Evolutionary conservation across 495 filamentous ascomycete genomes (phyloP).

Genomic region (Amphirosellinia nigrospora): DNA sequence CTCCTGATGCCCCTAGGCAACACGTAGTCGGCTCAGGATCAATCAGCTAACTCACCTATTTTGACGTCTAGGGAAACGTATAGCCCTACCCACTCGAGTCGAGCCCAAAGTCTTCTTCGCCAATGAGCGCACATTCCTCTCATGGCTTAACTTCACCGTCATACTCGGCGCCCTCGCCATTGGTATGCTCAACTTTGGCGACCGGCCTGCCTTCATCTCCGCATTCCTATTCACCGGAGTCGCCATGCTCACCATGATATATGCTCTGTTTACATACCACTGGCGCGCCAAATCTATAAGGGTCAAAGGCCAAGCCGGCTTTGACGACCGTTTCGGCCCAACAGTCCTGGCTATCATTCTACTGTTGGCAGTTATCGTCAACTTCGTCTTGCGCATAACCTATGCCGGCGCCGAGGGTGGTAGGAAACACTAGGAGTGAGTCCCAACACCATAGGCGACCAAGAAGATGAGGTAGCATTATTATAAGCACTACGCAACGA

Average conservation of each 20-base stretch:
- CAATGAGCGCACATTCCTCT: slow-evolving; percentile 98
- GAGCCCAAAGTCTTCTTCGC: slow-evolving; percentile 99
- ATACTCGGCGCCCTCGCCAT: slow-evolving; percentile 95
- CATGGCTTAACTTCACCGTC: slow-evolving; percentile 99
- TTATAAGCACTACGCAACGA: not conserved
- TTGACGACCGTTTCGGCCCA: slow-evolving; percentile 94
- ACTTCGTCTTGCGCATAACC: slow-evolving; percentile 86
- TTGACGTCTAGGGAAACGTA: slow-evolving; percentile 79
- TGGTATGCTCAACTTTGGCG: slow-evolving; percentile 97
- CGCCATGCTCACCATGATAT: slow-evolving; percentile 94
- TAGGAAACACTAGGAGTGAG: slow-evolving; percentile 37
- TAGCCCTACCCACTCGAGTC: slow-evolving; percentile 95
- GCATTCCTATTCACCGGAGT: slow-evolving; percentile 93
- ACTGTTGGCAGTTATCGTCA: slow-evolving; percentile 85
- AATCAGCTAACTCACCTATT: not conserved
- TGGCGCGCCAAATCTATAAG: slow-evolving; percentile 95
- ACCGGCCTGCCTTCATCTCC: slow-evolving; percentile 87
- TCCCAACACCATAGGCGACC: not conserved
- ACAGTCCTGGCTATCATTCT: slow-evolving; percentile 86
- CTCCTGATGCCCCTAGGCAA: slow-evolving; percentile 14
- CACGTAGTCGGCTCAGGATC: not conserved
- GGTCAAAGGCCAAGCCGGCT: slow-evolving; percentile 87
- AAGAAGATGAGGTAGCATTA: not conserved
- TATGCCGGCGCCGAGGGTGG: slow-evolving; percentile 50
- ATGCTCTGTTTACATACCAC: slow-evolving; percentile 93